Percentiles rank a stretch among this genome's conserved stretches.
Evolutionary conservation across 2,329 filamentous ascomycete genomes (phyloP).

Genomic region (Didymella lethalis): DNA sequence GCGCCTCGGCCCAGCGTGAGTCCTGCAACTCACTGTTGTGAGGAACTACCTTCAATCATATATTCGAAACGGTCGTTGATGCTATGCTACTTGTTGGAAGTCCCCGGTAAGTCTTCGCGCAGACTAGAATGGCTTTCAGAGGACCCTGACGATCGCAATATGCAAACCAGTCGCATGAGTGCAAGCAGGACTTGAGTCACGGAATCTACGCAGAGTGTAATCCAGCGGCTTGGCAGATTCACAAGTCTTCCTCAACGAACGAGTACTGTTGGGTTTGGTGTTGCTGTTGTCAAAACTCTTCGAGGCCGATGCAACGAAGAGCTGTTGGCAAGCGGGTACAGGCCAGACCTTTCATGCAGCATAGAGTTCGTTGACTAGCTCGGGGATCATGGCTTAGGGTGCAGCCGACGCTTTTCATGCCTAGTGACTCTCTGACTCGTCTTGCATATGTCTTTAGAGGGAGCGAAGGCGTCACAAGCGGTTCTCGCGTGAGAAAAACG

Average conservation of each 20-base stretch:
- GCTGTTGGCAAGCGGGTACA: background rate
- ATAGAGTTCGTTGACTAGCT: background rate
- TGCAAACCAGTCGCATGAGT: background rate
- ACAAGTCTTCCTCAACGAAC: background rate
- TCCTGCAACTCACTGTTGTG: background rate
- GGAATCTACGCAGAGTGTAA: background rate
- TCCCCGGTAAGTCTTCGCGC: background rate
- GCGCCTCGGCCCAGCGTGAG: background rate
- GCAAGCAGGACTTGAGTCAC: slow-evolving; percentile 7
- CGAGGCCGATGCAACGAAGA: background rate
- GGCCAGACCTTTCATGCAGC: background rate
- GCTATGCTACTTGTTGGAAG: background rate
- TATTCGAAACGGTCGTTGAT: too few species aligned
- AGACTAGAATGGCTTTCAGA: background rate
- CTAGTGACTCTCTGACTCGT: background rate
- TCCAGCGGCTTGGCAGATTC: background rate
- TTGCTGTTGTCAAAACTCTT: background rate
- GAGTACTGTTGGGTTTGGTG: background rate
- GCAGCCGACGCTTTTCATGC: background rate
- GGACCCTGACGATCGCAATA: slow-evolving; percentile 1
- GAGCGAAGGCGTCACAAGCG: background rate
- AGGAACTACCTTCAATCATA: too few species aligned
- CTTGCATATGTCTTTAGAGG: background rate
- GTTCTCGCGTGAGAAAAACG: background rate
- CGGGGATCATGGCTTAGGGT: background rate